Base-by-base conservation (phyloP, 2,329 filamentous ascomycete genomes). In the Elsinoe perseae region DNA sequence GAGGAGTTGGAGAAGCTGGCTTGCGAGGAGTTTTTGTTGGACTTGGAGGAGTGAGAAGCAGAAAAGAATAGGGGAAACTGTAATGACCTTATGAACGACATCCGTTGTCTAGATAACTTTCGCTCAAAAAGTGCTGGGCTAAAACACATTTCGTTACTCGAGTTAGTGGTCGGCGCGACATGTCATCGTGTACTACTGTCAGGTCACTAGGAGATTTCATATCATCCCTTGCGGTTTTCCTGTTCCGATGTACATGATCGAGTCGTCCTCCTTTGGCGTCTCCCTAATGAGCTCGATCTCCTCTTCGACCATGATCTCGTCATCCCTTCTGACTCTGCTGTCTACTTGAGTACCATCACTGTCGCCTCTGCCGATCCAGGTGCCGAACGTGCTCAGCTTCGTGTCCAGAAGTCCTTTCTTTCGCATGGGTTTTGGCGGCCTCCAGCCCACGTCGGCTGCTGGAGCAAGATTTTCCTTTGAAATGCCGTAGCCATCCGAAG, bases 21-120 rank as follows among this genome's bases (percentile, higher is more conserved):
- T n/a, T 18, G 21, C 7, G 53, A 56, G 53, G 53, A 56, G 20
- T 56, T 56, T 48, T 38, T 56, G 2, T 25, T 56, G 42, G 53
- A 56, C 9, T 32, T 56, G 28, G 28, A 34, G 12, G 50, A 10
- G 14, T 18, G 21, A 14, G 7, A 5, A 4, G 48, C 9, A 12
- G 18, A 20, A 23, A 20, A 14, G 14, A 8, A 12, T 14, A 28
- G 44, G 30, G 14, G 25, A 12, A 12, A 27, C 38, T 52, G 48
- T 38, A 52, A 52, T 38, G 48, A 52, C 30, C 28, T 52, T 34
- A 52, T n/a, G 48, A 52, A 16, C 30, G 14, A 32, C 44, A 50
- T 25, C 32, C 44, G 25, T 32, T 43, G 25, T 30, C 46, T 52
- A 38, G 48, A 52, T 52, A 52, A 28, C 48, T 34, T 25, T n/a